Base-by-base conservation (phyloP, 202 grass and related monocot species). In the Bolboschoenoplectus hybrid region DNA sequence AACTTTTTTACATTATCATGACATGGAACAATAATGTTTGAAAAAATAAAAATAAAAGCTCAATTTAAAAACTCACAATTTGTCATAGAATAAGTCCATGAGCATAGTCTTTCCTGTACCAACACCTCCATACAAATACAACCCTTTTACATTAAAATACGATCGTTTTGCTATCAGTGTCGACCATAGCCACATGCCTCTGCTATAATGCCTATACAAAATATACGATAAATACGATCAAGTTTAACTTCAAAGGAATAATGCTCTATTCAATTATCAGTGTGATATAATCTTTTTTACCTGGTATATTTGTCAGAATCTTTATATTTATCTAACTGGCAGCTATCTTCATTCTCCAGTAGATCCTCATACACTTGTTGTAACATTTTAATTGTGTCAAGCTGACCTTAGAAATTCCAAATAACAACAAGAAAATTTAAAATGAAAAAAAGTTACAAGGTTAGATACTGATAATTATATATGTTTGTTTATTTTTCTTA, bases 91-190 rank as follows among this genome's bases (percentile, higher is more conserved):
- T 64, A 98, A 87, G 79, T 98, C 90, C 92, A 98, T 98, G 66
- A 98, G 93, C 97, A 96, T 92, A 3, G 97, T 96, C 74, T 98
- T 98, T 72, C 97, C 92, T 61, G 93, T 98, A 63, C 93, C 93
- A 6, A 96, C 93, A 74, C 97, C 92, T 87, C 97, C 93, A 84
- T 91, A 96, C 9, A 96, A 84, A 71, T 96, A 98, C 61, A 98
- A 43, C 55, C 92, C 97, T 87, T 91, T 92, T 52, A 96, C 89
- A 1, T 82, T 87, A 61, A 91, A 76, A 79, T 85, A 82, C 36
- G 81, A 90, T 66, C 76, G 91, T 83, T 89, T 90, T 44, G 89
- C 57, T 81, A 96, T 89, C 67, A 98, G 80, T 55, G 86, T 88
- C 13, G 97, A 92, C 97, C 91, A 98, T 45, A 98, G 73, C 97